Evolutionary conservation across 148 eudicot genomes (phyloP).

Genomic region (Rhododendron williamsianum): DNA sequence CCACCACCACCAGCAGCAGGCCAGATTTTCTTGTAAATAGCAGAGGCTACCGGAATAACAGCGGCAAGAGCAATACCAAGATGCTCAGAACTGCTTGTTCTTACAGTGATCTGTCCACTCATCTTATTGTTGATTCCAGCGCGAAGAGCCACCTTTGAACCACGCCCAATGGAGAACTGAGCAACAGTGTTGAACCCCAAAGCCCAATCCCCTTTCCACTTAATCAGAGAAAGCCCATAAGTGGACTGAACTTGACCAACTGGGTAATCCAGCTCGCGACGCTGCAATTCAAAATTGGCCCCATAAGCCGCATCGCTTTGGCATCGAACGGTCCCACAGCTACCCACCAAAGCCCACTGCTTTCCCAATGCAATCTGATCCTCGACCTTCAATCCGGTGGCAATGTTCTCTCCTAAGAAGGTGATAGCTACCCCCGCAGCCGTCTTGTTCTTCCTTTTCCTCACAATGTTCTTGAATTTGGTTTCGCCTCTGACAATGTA

Average conservation of each 20-base stretch:
- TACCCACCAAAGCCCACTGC: constrained; percentile 63
- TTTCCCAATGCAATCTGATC: constrained; percentile 67
- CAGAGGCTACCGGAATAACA: constrained; percentile 53
- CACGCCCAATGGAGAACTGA: constrained; percentile 66
- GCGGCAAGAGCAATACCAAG: constrained; percentile 66
- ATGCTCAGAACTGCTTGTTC: constrained; percentile 89
- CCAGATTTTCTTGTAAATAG: constrained; percentile 61
- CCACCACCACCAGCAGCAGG: constrained; percentile 33
- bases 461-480: constrained; percentile 45
- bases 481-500: constrained; percentile 74
- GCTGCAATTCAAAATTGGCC: constrained; percentile 55
- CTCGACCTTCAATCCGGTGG: constrained; percentile 74
- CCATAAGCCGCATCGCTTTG: constrained; percentile 68
- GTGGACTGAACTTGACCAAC: constrained; percentile 60
- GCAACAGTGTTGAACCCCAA: constrained; percentile 58
- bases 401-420: constrained; percentile 73
- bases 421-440: constrained; percentile 71
- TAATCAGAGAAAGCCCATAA: constrained; percentile 44
- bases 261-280: constrained; percentile 52
- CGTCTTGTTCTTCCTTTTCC: constrained; percentile 61
- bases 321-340: constrained; percentile 51
- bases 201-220: constrained; percentile 65
- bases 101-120: constrained; percentile 83
- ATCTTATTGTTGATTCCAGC: constrained; percentile 82
- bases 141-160: constrained; percentile 73